These are phyloP conservation scores for Pulicaria dysenterica DNA, from an alignment of 129 eudicot species.

Conservation along the genomic window DNA sequence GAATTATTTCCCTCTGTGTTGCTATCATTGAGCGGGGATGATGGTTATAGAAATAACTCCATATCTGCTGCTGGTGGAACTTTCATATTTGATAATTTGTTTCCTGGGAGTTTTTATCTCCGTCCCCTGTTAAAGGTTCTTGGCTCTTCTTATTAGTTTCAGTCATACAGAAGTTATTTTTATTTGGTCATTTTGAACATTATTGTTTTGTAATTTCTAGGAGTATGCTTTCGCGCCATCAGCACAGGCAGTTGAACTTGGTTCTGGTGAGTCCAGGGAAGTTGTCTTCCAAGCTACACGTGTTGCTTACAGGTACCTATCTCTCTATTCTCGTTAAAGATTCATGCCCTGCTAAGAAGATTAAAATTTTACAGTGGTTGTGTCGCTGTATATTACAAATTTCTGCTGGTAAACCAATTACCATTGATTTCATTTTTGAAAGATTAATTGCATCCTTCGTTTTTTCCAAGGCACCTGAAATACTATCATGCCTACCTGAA, in stretches of 20 bases:
- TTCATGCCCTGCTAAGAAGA: conserved; percentile 6
- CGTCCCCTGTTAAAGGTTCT: conserved; percentile 94
- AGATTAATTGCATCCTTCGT: neutral
- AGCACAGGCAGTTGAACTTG: conserved; percentile 92
- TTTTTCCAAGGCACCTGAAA: neutral
- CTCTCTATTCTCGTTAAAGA: conserved; percentile 8
- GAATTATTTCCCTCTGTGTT: conserved; percentile 89
- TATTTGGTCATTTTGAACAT: neutral
- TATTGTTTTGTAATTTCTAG: conserved; percentile 40
- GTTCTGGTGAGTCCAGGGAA: conserved; percentile 90
- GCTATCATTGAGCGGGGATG: conserved; percentile 94
- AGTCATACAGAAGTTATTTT: neutral
- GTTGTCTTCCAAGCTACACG: conserved; percentile 90
- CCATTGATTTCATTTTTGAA: neutral
- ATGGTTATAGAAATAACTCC: conserved; percentile 94
- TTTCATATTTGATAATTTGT: conserved; percentile 69
- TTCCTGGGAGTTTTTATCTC: conserved; percentile 97
- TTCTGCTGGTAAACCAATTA: neutral
- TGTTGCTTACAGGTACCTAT: conserved; percentile 93
- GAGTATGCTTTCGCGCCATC: conserved; percentile 95
- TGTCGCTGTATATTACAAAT: neutral
- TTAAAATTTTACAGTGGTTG: neutral
- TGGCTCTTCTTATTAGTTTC: conserved; percentile 7
- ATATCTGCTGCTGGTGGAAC: conserved; percentile 85
- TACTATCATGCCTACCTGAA: no score